Conservation (phyloP, 305 asterid species). For the Fraxinus nigra region DNA sequence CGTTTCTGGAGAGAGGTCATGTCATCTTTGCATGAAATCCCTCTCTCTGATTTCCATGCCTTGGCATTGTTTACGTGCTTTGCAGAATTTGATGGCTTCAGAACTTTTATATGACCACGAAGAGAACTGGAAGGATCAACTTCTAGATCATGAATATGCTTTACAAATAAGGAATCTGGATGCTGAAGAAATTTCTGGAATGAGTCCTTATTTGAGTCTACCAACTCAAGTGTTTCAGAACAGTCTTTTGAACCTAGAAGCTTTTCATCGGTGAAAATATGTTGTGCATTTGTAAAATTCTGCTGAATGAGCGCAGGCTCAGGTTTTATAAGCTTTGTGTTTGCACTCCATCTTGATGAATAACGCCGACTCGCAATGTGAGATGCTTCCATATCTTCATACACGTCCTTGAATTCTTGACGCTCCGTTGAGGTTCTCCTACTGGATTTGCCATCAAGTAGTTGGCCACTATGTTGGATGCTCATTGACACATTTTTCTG, state of each 20-base stretch:
- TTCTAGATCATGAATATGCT: slow-evolving; percentile 51
- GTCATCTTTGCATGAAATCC: slow-evolving; percentile 31
- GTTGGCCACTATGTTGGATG: slow-evolving; percentile 29
- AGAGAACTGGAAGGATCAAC: slow-evolving; percentile 44
- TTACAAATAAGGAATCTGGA: slow-evolving; percentile 45
- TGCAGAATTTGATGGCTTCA: slow-evolving; percentile 47
- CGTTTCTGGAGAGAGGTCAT: slow-evolving; percentile 49
- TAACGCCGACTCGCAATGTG: slow-evolving; percentile 53
- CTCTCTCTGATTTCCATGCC: slow-evolving; percentile 47
- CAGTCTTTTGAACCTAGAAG: slow-evolving; percentile 50
- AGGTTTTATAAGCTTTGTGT: slow-evolving; percentile 45
- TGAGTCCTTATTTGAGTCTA: slow-evolving; percentile 54
- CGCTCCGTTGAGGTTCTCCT: slow-evolving; percentile 50
- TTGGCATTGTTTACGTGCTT: slow-evolving; percentile 46
- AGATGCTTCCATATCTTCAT: slow-evolving; percentile 85
- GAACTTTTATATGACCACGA: slow-evolving; percentile 43
- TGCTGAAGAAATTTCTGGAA: slow-evolving; percentile 49
- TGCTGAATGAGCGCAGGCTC: slow-evolving; percentile 57
- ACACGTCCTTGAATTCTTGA: slow-evolving; percentile 74
- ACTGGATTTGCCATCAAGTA: slow-evolving; percentile 29
- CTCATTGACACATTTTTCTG: slow-evolving; percentile 30
- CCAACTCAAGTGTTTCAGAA: slow-evolving; percentile 48
- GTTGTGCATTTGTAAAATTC: slow-evolving; percentile 52
- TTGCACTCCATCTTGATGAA: slow-evolving; percentile 65
- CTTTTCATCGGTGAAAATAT: slow-evolving; percentile 43